A percentile compares a stretch with the other conserved stretches of the same genome.
phyloP scores from a whole-genome alignment of 805 yeast species.

The Cyberlindnera xylosilytica region DNA sequence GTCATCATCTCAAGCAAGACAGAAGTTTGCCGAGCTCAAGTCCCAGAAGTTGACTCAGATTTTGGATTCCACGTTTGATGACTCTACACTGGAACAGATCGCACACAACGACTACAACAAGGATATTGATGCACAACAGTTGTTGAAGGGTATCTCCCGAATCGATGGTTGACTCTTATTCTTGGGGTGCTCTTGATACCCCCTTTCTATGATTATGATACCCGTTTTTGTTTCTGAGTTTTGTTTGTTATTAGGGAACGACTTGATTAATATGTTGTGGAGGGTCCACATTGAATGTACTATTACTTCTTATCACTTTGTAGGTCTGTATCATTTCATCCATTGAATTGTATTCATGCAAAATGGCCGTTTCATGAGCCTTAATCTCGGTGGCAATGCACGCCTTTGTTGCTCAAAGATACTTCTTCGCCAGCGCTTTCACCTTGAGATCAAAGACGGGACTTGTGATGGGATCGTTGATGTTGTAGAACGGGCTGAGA shows the following conservation, averaged over 20 bases:
- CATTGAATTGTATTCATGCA: no score
- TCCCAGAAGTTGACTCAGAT: conserved; percentile 40
- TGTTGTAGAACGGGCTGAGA: conserved; percentile 81
- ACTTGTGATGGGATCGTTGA: conserved; percentile 70
- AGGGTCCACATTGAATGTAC: no score
- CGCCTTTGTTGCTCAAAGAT: conserved; percentile 46
- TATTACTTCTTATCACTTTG: no score
- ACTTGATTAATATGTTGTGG: no score
- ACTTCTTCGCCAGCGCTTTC: conserved; percentile 68
- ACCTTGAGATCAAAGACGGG: conserved; percentile 75
- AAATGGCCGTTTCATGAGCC: no score
- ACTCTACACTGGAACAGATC: conserved; percentile 34
- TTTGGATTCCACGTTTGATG: conserved; percentile 42
- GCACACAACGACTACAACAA: conserved; percentile 23
- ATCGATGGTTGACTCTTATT: conserved; percentile 18
- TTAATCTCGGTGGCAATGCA: no score
- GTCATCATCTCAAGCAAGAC: conserved; percentile 19
- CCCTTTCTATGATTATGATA: neutral
- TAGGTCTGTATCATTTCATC: no score
- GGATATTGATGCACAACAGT: conserved; percentile 30
- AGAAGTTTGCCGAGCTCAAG: conserved; percentile 33
- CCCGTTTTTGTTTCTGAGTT: no score
- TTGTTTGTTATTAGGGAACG: no score
- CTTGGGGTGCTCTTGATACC: no score
- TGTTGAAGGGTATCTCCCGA: conserved; percentile 34